Base-by-base conservation (phyloP, 352 stramenopile species). In the Thraustochytrium striatum region DNA sequence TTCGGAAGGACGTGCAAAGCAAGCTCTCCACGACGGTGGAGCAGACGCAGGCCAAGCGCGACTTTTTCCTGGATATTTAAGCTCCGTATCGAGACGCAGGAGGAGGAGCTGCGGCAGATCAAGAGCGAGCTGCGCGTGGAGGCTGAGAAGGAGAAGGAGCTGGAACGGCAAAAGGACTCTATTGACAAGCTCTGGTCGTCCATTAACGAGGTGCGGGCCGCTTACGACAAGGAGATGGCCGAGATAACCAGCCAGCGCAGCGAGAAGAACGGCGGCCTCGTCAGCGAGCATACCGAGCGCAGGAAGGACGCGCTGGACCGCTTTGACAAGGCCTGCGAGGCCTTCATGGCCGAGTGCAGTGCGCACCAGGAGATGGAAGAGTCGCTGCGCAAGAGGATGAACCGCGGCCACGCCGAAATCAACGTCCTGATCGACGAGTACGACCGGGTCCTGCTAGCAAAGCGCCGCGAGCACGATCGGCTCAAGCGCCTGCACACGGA, bases 1-100 rank as follows among this genome's bases (percentile, higher is more conserved):
- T 75, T 41, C 44, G 52, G 25, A 41, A 62, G 52, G 52, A 62
- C 21, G 36, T 61, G 2, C 44, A 47, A 0, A 43, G 61, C 35
- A 30, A 70, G 2, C 36, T 75, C 30, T 75, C 65, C 8, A 75
- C 65, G 0, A 75, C 65, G 5, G 65, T 75, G 41, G 65, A 75
- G 65, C 65, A 75, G 30, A 75, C 43, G 21, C 11, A 75, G 30
- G 44, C 65, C 28, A 39, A 39, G 1, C 13, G 21, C 11, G 65
- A 75, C 35, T 75, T 75, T 39, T 75, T 62, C 52, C 44, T 61
- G 25, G 65, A 75, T 7, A n/a, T 32, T 75, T 3, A 75, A 75
- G 11, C 8, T 75, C 0, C 65, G 65, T 30, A 75, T 75, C 36
- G 11, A 38, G 3, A 30, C 65, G 47, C 43, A 55, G 65, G 65